These are phyloP conservation scores for Amanita rubescens DNA, from an alignment of 768 basidiomycete genomes.

Conservation along the genomic window DNA sequence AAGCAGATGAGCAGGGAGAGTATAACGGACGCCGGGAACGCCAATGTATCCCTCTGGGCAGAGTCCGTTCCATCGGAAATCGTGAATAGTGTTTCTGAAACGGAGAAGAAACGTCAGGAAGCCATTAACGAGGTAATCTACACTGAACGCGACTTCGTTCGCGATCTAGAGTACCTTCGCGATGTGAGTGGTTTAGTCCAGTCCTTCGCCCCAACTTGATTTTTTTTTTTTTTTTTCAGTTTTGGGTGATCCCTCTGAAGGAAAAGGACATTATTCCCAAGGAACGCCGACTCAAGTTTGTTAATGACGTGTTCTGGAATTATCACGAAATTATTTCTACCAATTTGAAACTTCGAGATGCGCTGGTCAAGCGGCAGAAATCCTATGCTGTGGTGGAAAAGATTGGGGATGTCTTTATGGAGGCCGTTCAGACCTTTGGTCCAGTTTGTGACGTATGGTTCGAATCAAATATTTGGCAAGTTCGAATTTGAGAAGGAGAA, in stretches of 20 bases:
- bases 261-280: constrained; percentile 70
- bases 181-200: constrained; percentile 50
- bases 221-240: constrained; percentile 31
- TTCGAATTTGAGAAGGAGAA: constrained; percentile 99
- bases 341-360: constrained; percentile 87
- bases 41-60: constrained; percentile 82
- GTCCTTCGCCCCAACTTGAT: background rate
- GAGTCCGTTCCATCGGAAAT: constrained; percentile 95
- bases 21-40: constrained; percentile 57
- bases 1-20: constrained; percentile 80
- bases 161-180: constrained; percentile 95
- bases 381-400: constrained; percentile 87
- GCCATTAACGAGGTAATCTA: constrained; percentile 95
- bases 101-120: constrained; percentile 94
- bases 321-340: constrained; percentile 88
- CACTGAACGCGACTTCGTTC: constrained; percentile 96
- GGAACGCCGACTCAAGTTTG: constrained; percentile 72
- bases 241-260: constrained; percentile 85
- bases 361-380: constrained; percentile 92
- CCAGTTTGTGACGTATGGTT: constrained; percentile 95
- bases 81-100: constrained; percentile 84
- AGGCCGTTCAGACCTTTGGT: constrained; percentile 77
- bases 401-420: constrained; percentile 87
- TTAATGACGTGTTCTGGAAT: constrained; percentile 98
- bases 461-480: constrained; percentile 96